Conservation (phyloP, 805 yeast genomes). For the Suhomyces vadensis region DNA sequence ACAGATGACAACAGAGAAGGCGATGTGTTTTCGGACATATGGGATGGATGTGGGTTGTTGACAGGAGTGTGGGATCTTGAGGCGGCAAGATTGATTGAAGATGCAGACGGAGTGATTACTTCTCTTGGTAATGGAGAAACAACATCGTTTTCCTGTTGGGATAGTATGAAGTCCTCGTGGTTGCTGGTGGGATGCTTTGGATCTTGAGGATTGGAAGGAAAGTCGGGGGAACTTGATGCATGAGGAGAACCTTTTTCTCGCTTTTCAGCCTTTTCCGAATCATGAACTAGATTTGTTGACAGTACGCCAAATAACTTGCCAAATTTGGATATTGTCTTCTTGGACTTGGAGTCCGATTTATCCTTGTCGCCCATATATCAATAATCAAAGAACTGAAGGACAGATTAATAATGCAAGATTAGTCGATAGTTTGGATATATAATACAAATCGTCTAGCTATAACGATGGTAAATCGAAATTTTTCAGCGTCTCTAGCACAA, state of each 20-base stretch:
- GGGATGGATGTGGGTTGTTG: constrained; percentile 3
- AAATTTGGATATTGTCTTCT: constrained; percentile 23
- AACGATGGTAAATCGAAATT: background rate
- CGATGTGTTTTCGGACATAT: constrained; percentile 8
- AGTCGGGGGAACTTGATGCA: constrained; percentile 4
- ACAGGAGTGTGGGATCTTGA: constrained; percentile 11
- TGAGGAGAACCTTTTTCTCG: background rate
- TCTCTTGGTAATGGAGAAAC: constrained; percentile 15
- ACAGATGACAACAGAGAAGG: constrained; percentile 11
- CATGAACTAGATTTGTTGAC: constrained; percentile 13
- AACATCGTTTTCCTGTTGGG: constrained; percentile 10
- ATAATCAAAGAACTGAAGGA: background rate
- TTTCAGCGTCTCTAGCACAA: too few species aligned
- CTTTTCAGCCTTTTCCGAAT: background rate
- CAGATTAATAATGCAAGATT: background rate
- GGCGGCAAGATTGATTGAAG: constrained; percentile 4
- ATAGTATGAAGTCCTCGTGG: constrained; percentile 6
- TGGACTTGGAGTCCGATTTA: constrained; percentile 20
- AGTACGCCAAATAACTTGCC: constrained; percentile 29
- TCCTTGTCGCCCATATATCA: constrained; percentile 4
- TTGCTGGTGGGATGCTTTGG: background rate
- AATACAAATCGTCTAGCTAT: too few species aligned
- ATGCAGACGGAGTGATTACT: background rate
- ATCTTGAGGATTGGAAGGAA: constrained; percentile 3
- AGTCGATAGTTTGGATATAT: background rate